Conservation (phyloP, 139 green algal species). For the Chara braunii region DNA sequence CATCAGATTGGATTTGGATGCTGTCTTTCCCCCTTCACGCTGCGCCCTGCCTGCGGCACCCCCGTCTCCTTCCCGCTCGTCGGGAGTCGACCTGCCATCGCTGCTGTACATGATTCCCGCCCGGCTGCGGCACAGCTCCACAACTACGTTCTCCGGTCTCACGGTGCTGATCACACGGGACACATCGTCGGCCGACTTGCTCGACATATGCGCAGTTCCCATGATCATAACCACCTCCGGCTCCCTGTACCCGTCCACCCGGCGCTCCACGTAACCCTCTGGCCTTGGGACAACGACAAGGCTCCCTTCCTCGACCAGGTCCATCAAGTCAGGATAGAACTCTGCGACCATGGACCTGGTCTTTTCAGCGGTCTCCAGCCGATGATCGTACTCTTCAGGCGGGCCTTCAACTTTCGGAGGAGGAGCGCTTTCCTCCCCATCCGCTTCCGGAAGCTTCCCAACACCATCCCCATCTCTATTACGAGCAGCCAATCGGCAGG, state of each 20-base stretch:
- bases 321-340: slow-evolving; percentile 24
- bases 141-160: slow-evolving; percentile 32
- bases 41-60: neutral
- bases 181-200: slow-evolving; percentile 1
- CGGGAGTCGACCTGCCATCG: neutral
- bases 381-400: neutral
- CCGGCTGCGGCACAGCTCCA: slow-evolving; percentile 40
- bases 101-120: neutral
- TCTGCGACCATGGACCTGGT: neutral
- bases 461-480: too few species aligned
- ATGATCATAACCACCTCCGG: slow-evolving; percentile 20
- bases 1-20: slow-evolving; percentile 24
- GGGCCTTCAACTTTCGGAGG: neutral
- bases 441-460: too few species aligned
- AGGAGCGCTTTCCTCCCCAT: too few species aligned
- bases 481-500: too few species aligned
- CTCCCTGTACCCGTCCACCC: slow-evolving; percentile 17
- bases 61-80: neutral
- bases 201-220: slow-evolving; percentile 14
- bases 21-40: too few species aligned
- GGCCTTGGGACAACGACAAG: slow-evolving; percentile 17
- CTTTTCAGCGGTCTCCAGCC: neutral
- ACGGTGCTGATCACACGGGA: slow-evolving; percentile 2
- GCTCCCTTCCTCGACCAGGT: slow-evolving; percentile 18
- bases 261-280: slow-evolving; percentile 1